A percentile compares a stretch with the other conserved stretches of the same genome.
phyloP scores from a whole-genome alignment of 2,329 filamentous ascomycete genomes.

The Sclerotinia nivalis region DNA sequence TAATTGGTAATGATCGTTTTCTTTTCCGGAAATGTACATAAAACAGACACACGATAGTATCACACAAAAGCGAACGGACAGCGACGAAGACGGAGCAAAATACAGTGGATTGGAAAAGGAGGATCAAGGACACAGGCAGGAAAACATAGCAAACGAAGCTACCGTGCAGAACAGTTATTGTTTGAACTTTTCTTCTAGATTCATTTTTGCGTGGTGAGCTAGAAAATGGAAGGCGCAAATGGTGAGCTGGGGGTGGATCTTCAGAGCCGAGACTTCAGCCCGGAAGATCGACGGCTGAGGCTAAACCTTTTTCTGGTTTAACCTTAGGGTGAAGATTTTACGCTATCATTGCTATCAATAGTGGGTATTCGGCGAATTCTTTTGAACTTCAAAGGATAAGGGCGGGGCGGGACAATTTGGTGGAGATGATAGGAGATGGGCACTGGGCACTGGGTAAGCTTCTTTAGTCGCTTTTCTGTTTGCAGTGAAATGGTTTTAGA shows the following conservation, averaged over 20 bases:
- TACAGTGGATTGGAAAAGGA: too few species aligned
- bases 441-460: too few species aligned
- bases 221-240: neutral
- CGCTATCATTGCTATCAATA: neutral
- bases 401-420: too few species aligned
- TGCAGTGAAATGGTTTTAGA: neutral
- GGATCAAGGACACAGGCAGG: neutral
- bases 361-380: neutral
- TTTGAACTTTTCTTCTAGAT: neutral
- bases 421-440: too few species aligned
- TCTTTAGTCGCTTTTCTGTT: neutral
- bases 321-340: neutral
- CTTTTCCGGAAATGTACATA: neutral
- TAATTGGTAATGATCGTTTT: neutral
- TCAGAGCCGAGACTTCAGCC: neutral
- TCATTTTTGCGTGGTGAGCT: neutral
- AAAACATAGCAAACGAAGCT: neutral
- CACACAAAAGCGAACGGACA: neutral
- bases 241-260: neutral
- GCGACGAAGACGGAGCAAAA: too few species aligned
- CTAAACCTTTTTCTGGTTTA: neutral
- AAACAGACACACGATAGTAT: neutral
- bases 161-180: neutral
- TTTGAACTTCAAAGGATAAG: neutral
- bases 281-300: slow-evolving; percentile 13